phyloP scores from a whole-genome alignment of 192 early-diverging fungal genomes.

The Umbelopsis isabellina region DNA sequence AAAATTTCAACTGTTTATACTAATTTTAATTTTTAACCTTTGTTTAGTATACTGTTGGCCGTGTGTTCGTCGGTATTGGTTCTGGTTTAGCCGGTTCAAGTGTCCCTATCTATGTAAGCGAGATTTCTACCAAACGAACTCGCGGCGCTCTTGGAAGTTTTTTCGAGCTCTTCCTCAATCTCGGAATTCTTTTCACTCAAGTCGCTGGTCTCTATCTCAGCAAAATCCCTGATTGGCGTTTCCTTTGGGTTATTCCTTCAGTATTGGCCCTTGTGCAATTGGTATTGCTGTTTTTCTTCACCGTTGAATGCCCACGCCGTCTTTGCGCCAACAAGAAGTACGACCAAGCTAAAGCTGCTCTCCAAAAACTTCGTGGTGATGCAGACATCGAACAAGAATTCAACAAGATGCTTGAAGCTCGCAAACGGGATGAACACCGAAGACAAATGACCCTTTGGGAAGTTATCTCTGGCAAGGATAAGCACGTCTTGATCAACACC shows the following conservation, averaged over 20 bases:
- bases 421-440: conserved; percentile 33
- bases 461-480: conserved; percentile 23
- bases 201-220: conserved; percentile 62
- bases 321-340: conserved; percentile 49
- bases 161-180: conserved; percentile 74
- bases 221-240: conserved; percentile 65
- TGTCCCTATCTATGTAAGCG: conserved; percentile 68
- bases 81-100: conserved; percentile 65
- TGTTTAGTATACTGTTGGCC: conserved; percentile 56
- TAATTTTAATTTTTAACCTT: background rate
- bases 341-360: conserved; percentile 50
- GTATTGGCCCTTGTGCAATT: conserved; percentile 64
- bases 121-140: conserved; percentile 70
- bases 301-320: conserved; percentile 76
- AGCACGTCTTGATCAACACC: conserved; percentile 53
- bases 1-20: background rate
- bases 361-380: conserved; percentile 56
- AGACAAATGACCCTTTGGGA: conserved; percentile 19
- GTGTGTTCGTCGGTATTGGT: conserved; percentile 71
- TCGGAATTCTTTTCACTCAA: conserved; percentile 76
- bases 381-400: conserved; percentile 69
- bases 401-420: conserved; percentile 56
- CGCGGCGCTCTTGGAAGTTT: conserved; percentile 71
- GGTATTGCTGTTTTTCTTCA: conserved; percentile 59
- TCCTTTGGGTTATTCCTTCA: conserved; percentile 61